Evolutionary conservation across 2,329 filamentous ascomycete genomes (phyloP), one percentile per base, ranked within the genome.

Genomic region (Scorias spongiosa): DNA sequence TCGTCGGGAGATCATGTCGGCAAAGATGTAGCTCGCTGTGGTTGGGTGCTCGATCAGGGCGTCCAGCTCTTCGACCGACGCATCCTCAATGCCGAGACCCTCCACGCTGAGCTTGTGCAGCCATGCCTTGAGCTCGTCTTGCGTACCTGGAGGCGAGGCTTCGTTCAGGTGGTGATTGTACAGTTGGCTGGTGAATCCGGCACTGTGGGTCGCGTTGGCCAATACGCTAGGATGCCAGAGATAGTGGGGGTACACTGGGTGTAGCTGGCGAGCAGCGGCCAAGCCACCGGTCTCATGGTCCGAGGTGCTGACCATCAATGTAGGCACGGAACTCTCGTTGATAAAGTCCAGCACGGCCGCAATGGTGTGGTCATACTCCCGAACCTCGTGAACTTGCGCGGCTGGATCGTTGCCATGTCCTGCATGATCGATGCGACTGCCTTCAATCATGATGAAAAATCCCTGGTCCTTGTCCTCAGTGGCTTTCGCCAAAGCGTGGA

Each of bases 371-470:
- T 98, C 91, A 56, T 93, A 98, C 42, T 87, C 89, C n/a, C 96
- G 70, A 1, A 98, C 89, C 63, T 98, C 91, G 53, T 84, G 80
- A 28, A 74, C 68, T 51, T 75, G 72, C 12, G 69, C 70, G 14
- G 67, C 69, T 3, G 72, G 69, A 49, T 75, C 72, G 50, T 74
- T 75, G 54, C 68, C 68, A 51, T 74, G 72, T 41, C 87, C 91
- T 3, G 91, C 89, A 60, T 98, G 91, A 57, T 98, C 91, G 55
- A 98, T 96, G 37, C 91, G 75, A 55, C 85, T 93, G 4, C 88
- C 91, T 64, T 98, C 91, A 48, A 98, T 93, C 89, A 98, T 94
- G 54, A 98, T 70, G 66, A 98, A 98, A 70, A 96, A 98, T 4
- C 91, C 91, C 63, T 93, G 79, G 37, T 96, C 86, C 49, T 76